Conservation (phyloP, 2,329 filamentous ascomycete species). For the Cryphonectria carpinicola region DNA sequence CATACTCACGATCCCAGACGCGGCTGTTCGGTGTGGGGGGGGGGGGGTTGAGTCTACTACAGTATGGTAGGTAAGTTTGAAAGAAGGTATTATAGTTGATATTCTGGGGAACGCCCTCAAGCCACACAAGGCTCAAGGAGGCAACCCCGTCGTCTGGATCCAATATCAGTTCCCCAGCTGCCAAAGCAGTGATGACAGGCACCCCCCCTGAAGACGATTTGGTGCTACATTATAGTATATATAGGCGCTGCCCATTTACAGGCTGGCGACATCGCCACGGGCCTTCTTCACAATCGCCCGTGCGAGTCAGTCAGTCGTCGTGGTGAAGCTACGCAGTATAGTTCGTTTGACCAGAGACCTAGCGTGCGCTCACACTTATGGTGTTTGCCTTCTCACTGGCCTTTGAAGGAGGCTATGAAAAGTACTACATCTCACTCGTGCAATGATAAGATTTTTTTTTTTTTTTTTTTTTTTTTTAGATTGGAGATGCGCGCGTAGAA, state of each 20-base stretch:
- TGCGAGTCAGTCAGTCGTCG: neutral
- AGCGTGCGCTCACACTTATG: neutral
- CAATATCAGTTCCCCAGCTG: neutral
- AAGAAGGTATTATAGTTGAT: neutral
- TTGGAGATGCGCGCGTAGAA: neutral
- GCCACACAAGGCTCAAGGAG: neutral
- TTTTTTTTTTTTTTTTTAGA: neutral
- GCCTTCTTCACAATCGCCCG: neutral
- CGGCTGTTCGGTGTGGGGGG: neutral
- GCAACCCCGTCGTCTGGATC: neutral
- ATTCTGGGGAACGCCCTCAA: neutral
- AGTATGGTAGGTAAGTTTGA: neutral
- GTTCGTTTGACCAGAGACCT: neutral
- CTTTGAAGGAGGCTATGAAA: neutral
- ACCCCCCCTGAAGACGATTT: neutral
- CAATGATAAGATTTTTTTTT: neutral
- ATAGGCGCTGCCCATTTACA: neutral
- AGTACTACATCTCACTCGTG: neutral
- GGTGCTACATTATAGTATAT: neutral
- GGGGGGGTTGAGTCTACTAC: neutral
- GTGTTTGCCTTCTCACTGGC: neutral
- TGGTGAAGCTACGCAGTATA: constrained; percentile 1
- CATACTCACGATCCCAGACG: neutral
- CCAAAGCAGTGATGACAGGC: neutral
- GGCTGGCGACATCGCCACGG: neutral